These are phyloP conservation scores for Babesia ovis DNA, from an alignment of 169 alveolate genomes.

Conservation along the genomic window DNA sequence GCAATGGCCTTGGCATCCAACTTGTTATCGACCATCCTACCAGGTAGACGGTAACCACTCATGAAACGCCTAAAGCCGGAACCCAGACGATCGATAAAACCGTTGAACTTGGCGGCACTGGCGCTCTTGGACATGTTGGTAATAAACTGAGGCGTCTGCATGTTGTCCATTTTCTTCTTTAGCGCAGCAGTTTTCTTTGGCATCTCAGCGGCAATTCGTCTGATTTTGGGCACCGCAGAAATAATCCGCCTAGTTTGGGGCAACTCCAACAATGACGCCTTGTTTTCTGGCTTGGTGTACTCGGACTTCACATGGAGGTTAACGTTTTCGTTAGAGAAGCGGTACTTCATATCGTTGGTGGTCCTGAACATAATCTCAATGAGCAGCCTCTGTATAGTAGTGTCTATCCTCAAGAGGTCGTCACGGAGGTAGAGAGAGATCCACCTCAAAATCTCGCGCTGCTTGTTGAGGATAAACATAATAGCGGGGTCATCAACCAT, in stretches of 20 bases:
- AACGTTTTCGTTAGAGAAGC: conserved; percentile 31
- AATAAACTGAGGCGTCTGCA: background rate
- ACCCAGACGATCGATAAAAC: background rate
- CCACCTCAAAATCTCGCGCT: conserved; percentile 62
- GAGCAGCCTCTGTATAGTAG: conserved; percentile 47
- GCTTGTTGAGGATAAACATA: conserved; percentile 21
- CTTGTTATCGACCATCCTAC: conserved; percentile 39
- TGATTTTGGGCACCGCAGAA: background rate
- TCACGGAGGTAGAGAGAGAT: conserved; percentile 39
- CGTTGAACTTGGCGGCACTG: background rate
- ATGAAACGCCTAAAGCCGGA: conserved; percentile 23
- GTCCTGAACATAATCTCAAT: conserved; percentile 57
- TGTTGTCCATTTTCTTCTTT: background rate
- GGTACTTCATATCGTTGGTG: conserved; percentile 34
- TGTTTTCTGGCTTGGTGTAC: background rate
- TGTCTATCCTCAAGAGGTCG: conserved; percentile 57
- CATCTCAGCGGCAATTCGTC: too few relatives aligned
- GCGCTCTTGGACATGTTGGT: background rate
- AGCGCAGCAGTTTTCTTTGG: background rate
- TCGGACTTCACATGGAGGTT: conserved; percentile 48
- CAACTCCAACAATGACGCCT: conserved; percentile 7
- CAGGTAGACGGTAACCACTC: conserved; percentile 62
- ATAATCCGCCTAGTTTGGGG: background rate
- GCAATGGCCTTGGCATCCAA: conserved; percentile 7
- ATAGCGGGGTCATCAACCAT: conserved; percentile 22